Conservation (phyloP, 2,329 filamentous ascomycete genomes). For the Sclerotinia trifoliorum region DNA sequence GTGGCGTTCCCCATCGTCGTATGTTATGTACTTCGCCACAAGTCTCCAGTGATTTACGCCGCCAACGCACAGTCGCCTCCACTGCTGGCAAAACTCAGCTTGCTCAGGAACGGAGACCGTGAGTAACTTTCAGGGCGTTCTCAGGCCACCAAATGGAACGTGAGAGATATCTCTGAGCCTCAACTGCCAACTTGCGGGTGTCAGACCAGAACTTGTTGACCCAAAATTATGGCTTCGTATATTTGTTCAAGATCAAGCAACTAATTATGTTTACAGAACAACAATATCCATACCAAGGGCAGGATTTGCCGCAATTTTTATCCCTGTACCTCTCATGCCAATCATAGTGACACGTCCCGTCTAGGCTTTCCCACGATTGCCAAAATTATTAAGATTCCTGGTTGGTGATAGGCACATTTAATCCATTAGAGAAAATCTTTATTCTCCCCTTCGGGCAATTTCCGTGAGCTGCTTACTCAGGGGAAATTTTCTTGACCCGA, state of each 20-base stretch:
- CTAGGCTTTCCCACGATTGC: background rate
- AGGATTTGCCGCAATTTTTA: background rate
- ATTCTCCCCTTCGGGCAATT: background rate
- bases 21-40: slow-evolving; percentile 34
- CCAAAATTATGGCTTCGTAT: background rate
- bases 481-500: slow-evolving; percentile 25
- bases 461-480: slow-evolving; percentile 20
- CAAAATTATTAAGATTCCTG: background rate
- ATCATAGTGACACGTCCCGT: slow-evolving; percentile 2
- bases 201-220: background rate
- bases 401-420: background rate
- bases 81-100: slow-evolving; percentile 33
- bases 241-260: background rate
- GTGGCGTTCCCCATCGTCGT: slow-evolving; percentile 21
- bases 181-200: background rate
- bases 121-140: slow-evolving; percentile 1
- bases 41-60: slow-evolving; percentile 27
- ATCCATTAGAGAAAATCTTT: background rate
- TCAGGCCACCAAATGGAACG: slow-evolving; percentile 8
- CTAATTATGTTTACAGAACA: background rate
- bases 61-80: slow-evolving; percentile 33
- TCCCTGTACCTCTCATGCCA: background rate
- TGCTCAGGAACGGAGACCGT: slow-evolving; percentile 26
- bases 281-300: background rate
- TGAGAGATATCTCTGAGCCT: slow-evolving; percentile 6